phyloP scores from a whole-genome alignment of 371 early-diverging fungal genomes.

The Rhizopus sp. region DNA sequence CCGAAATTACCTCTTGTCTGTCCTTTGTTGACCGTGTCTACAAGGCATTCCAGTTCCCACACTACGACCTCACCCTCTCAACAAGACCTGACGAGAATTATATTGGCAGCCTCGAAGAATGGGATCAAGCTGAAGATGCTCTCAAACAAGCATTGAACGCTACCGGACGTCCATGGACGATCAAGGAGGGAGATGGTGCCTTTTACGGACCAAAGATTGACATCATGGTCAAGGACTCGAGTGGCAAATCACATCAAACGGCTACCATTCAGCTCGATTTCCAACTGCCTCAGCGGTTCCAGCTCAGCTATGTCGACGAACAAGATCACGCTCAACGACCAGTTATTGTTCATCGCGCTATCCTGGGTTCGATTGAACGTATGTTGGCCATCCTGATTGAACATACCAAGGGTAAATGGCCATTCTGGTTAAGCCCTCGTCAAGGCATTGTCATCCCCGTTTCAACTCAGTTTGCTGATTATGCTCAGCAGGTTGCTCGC shows the following conservation, averaged over 20 bases:
- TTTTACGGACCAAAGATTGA: conserved; percentile 99
- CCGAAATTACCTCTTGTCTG: conserved; percentile 82
- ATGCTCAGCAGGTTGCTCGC: conserved; percentile 61
- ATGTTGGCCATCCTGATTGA: conserved; percentile 98
- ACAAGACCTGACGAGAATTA: conserved; percentile 94
- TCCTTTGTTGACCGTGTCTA: conserved; percentile 92
- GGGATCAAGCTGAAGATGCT: conserved; percentile 92
- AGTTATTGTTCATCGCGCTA: conserved; percentile 99
- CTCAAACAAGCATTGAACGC: conserved; percentile 80
- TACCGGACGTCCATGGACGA: conserved; percentile 80
- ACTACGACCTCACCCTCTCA: conserved; percentile 87
- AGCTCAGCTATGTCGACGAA: conserved; percentile 78
- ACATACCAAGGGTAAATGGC: conserved; percentile 95
- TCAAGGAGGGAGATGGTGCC: conserved; percentile 99
- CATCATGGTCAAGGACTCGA: conserved; percentile 96
- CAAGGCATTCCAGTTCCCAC: conserved; percentile 79
- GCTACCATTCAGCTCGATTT: conserved; percentile 99
- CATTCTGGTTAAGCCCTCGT: conserved; percentile 98
- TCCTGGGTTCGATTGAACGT: conserved; percentile 98
- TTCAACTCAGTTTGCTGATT: conserved; percentile 61
- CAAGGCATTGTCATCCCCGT: conserved; percentile 94
- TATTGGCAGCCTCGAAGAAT: conserved; percentile 90
- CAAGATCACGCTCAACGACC: conserved; percentile 70
- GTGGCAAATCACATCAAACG: conserved; percentile 93
- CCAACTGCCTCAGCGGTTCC: conserved; percentile 95